Base-by-base conservation (phyloP, 2,329 filamentous ascomycete species). In the Verticillium nubilum region DNA sequence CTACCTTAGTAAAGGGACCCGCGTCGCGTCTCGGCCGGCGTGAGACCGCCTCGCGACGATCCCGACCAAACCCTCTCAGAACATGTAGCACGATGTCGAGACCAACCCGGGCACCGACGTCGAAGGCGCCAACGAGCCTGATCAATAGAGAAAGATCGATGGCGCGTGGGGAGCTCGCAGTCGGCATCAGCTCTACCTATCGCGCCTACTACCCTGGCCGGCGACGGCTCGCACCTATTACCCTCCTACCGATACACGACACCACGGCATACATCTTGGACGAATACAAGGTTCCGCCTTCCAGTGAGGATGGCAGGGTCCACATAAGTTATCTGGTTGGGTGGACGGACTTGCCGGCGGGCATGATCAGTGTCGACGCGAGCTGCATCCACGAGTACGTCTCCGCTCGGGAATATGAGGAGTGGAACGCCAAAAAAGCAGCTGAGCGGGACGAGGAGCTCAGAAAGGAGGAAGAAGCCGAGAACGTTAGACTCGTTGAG, bases 251-350 rank as follows among this genome's bases (percentile, higher is more conserved):
- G 3, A 68, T 73, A 1, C 70, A 76, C 66, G 80, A 86, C 64
- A 77, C 78, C 52, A 79, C 79, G 9, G 84, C 81, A n/a, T 84
- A 80, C 65, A 87, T 88, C 50, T 68, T 81, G 62, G 79, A 81
- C 54, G 79, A 81, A 64, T 74, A 82, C 31, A 71, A 85, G 7
- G 71, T 82, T 0, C 76, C 80, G 42, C 66, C 25, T 63, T 66
- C 55, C 65, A 69, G 25, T 58, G 67, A 65, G 1, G 70, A 77
- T 57, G 74, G 76, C 9, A 68, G 67, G 23, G 76, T 79, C 53
- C 73, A 80, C 7, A 74, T 85, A 61, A 77, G 78, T 56, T 85
- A 87, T 60, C 71, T 83, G 2, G 74, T 88, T 5, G 79, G 79
- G 6, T 86, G 83, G 78, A 75, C 71, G 26, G 82, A 86, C 61